A percentile compares a stretch with the other conserved stretches of the same genome.
phyloP scores from a whole-genome alignment of 1,284 basidiomycete genomes.

The Apiotrichum veenhuisii region DNA sequence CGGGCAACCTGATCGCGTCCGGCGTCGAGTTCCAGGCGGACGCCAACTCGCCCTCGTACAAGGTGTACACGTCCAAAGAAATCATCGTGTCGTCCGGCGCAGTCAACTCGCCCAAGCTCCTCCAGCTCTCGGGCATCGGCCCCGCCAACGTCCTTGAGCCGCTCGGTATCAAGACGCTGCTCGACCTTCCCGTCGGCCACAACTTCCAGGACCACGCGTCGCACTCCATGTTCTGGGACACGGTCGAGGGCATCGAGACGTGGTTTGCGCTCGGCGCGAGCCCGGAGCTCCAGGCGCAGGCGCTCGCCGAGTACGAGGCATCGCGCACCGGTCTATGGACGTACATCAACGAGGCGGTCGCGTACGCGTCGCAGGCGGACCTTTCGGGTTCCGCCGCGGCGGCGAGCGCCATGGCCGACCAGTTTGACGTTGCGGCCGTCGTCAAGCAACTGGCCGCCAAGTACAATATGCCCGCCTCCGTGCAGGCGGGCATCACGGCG shows the following conservation, averaged over 20 bases:
- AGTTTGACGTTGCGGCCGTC: constrained; percentile 60
- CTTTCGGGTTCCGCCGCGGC: constrained; percentile 17
- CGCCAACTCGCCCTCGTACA: constrained; percentile 28
- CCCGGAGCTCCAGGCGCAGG: constrained; percentile 25
- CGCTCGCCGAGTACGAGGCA: constrained; percentile 28
- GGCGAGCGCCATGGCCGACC: constrained; percentile 39
- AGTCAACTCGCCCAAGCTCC: constrained; percentile 5
- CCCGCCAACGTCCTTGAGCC: neutral
- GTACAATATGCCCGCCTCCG: constrained; percentile 32
- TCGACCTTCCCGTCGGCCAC: constrained; percentile 20
- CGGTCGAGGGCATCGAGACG: constrained; percentile 23
- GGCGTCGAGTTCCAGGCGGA: constrained; percentile 58
- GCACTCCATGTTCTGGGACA: constrained; percentile 35
- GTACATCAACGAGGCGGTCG: constrained; percentile 48
- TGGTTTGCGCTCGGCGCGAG: constrained; percentile 38
- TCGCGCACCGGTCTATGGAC: constrained; percentile 40
- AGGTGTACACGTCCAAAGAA: constrained; percentile 14
- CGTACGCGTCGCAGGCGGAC: constrained; percentile 30
- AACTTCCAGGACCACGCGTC: constrained; percentile 28
- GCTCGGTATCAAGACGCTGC: constrained; percentile 14
- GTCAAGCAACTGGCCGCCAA: constrained; percentile 61
- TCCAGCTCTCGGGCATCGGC: constrained; percentile 11
- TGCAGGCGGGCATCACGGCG: constrained; percentile 32
- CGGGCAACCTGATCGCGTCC: constrained; percentile 55
- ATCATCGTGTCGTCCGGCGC: constrained; percentile 16